A percentile compares a stretch with the other conserved stretches of the same genome.
Conservation (phyloP, 306 rosid genomes). For the Myrica gale region DNA sequence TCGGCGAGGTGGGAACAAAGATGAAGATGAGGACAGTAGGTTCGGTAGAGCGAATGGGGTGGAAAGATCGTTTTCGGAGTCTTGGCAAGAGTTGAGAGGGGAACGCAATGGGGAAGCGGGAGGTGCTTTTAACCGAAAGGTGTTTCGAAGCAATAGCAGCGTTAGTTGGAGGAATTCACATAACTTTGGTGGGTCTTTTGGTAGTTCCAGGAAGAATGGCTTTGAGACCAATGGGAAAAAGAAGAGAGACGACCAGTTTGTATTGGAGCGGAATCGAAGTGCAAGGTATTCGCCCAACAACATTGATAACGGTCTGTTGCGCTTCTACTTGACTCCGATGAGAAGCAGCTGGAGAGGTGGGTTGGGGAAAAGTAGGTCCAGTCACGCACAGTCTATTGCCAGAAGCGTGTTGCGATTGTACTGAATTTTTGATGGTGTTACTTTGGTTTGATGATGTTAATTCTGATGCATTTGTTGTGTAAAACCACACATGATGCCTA, state of each 20-base stretch:
- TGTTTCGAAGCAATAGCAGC: constrained; percentile 78
- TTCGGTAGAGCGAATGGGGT: constrained; percentile 64
- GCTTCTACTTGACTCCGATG: constrained; percentile 78
- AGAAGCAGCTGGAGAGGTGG: constrained; percentile 73
- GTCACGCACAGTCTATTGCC: constrained; percentile 87
- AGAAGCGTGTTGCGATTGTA: constrained; percentile 93
- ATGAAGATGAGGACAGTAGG: constrained; percentile 75
- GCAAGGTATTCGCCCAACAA: constrained; percentile 75
- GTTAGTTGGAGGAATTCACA: constrained; percentile 87
- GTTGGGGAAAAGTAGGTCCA: constrained; percentile 62
- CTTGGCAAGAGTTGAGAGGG: constrained; percentile 84
- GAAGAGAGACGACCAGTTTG: constrained; percentile 62
- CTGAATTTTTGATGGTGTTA: constrained; percentile 50
- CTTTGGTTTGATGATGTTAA: constrained; percentile 54
- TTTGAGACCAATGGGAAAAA: constrained; percentile 55
- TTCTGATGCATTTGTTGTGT: constrained; percentile 70
- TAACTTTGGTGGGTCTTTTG: constrained; percentile 51
- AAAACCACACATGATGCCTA: constrained; percentile 68
- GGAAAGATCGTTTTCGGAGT: constrained; percentile 78
- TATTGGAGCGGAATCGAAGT: constrained; percentile 80
- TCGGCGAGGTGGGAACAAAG: constrained; percentile 63
- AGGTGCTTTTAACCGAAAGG: constrained; percentile 55
- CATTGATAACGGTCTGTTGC: constrained; percentile 67
- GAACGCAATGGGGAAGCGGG: constrained; percentile 57
- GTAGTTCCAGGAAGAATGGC: constrained; percentile 63